These are phyloP conservation scores for Friedmanniomyces simplex DNA, from an alignment of 495 filamentous ascomycete species.

Conservation along the genomic window DNA sequence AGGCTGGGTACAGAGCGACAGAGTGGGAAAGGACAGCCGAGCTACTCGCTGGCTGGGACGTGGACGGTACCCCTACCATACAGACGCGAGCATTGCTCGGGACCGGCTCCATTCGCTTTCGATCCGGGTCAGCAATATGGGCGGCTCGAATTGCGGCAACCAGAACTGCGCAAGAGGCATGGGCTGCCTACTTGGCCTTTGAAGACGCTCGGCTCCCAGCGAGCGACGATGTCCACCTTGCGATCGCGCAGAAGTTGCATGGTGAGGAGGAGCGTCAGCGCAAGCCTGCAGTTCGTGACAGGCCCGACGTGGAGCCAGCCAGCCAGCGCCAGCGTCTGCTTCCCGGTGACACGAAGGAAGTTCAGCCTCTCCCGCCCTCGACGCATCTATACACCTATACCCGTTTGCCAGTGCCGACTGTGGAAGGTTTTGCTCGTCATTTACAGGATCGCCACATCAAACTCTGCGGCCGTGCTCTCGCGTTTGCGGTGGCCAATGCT, in stretches of 20 bases:
- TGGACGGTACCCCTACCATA: constrained; percentile 58
- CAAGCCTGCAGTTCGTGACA: neutral
- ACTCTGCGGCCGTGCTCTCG: constrained; percentile 36
- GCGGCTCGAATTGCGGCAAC: constrained; percentile 53
- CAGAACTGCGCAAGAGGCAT: constrained; percentile 59
- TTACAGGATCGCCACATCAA: constrained; percentile 43
- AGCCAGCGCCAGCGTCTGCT: constrained; percentile 27
- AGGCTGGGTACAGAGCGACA: constrained; percentile 49
- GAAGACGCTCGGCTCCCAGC: constrained; percentile 26
- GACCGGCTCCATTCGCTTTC: neutral
- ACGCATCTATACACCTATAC: constrained; percentile 51
- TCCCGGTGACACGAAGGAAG: constrained; percentile 53
- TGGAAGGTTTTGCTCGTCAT: constrained; percentile 43
- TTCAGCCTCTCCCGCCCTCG: constrained; percentile 44
- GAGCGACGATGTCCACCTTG: constrained; percentile 39
- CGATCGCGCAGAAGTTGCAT: constrained; percentile 53
- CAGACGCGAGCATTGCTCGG: constrained; percentile 37
- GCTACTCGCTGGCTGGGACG: constrained; percentile 58
- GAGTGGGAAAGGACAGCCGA: constrained; percentile 48
- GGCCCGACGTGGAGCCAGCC: neutral
- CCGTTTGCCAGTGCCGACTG: constrained; percentile 42
- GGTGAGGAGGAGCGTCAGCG: constrained; percentile 30
- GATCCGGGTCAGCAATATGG: constrained; percentile 36
- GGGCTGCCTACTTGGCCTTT: constrained; percentile 55
- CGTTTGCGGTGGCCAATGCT: constrained; percentile 39